These are phyloP conservation scores for Conoideocrella luteorostrata DNA, from an alignment of 2,329 filamentous ascomycete genomes.

Conservation along the genomic window DNA sequence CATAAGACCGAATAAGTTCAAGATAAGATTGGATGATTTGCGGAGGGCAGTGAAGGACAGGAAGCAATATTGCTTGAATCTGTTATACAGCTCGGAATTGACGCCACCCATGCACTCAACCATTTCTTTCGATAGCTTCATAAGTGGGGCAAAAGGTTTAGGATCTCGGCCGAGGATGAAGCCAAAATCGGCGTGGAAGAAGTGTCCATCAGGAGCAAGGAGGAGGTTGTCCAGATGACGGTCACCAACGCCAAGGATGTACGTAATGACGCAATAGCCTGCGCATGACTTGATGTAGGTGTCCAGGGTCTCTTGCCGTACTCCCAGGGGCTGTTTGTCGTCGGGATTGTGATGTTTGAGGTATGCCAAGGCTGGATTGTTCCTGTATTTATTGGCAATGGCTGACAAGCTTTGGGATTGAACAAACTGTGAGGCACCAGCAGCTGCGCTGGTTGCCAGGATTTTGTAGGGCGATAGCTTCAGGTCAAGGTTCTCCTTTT, in stretches of 20 bases:
- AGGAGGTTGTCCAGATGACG: slow-evolving; percentile 93
- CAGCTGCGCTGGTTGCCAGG: slow-evolving; percentile 81
- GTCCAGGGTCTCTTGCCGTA: slow-evolving; percentile 88
- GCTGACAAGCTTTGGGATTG: slow-evolving; percentile 77
- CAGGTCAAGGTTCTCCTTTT: slow-evolving; percentile 92
- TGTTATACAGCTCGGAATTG: slow-evolving; percentile 70
- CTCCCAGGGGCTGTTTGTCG: slow-evolving; percentile 69
- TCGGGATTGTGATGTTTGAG: slow-evolving; percentile 87
- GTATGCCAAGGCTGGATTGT: slow-evolving; percentile 69
- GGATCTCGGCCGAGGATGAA: slow-evolving; percentile 96
- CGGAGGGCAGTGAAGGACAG: slow-evolving; percentile 87
- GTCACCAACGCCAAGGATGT: slow-evolving; percentile 92
- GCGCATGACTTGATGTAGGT: slow-evolving; percentile 94
- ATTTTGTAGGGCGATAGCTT: slow-evolving; percentile 96
- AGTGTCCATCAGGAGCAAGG: slow-evolving; percentile 81
- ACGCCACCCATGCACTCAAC: slow-evolving; percentile 95
- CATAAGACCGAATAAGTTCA: slow-evolving; percentile 96
- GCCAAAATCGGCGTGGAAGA: slow-evolving; percentile 98
- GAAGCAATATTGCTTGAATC: slow-evolving; percentile 95
- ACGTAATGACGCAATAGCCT: slow-evolving; percentile 97
- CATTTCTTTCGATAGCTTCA: slow-evolving; percentile 98
- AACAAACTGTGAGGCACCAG: slow-evolving; percentile 90
- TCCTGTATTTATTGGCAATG: slow-evolving; percentile 76
- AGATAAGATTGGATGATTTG: slow-evolving; percentile 82
- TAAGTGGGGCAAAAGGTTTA: slow-evolving; percentile 92